These are phyloP conservation scores for Beauveria pseudobassiana DNA, from an alignment of 2,329 filamentous ascomycete species.

Conservation along the genomic window DNA sequence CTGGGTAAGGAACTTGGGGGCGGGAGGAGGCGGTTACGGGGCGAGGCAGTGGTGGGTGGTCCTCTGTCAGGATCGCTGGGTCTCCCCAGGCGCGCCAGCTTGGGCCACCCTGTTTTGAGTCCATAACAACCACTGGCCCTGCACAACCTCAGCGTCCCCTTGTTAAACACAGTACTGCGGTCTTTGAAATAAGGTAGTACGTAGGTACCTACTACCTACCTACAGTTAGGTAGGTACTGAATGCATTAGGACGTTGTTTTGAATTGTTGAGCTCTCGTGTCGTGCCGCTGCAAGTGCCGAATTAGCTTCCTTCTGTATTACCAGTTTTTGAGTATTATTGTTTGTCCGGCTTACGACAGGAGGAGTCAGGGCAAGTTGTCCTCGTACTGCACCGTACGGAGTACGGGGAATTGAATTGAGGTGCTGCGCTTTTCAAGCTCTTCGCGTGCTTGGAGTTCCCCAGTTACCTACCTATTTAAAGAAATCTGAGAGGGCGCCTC, in stretches of 20 bases:
- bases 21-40: constrained; percentile 8
- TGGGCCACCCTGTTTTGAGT: background rate
- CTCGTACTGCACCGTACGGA: too few species aligned
- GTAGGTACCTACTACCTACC: too few species aligned
- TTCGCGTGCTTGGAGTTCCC: background rate
- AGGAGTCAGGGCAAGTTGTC: too few species aligned
- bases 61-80: constrained; percentile 1
- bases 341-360: too few species aligned
- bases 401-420: too few species aligned
- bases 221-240: too few species aligned
- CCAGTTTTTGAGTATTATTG: too few species aligned
- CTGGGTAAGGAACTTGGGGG: constrained; percentile 3
- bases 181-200: too few species aligned
- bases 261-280: background rate
- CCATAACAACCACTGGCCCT: background rate
- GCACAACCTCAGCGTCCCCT: background rate
- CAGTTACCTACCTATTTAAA: too few species aligned
- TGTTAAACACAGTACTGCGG: too few species aligned
- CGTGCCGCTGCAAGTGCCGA: background rate
- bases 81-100: constrained; percentile 3
- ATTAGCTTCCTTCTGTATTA: too few species aligned
- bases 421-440: background rate
- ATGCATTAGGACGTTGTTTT: background rate
- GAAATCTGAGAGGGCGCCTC: too few species aligned
- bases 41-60: background rate